Evolutionary conservation across 177 flowering plant genomes (phyloP).

Genomic region (Vitis hybrid): DNA sequence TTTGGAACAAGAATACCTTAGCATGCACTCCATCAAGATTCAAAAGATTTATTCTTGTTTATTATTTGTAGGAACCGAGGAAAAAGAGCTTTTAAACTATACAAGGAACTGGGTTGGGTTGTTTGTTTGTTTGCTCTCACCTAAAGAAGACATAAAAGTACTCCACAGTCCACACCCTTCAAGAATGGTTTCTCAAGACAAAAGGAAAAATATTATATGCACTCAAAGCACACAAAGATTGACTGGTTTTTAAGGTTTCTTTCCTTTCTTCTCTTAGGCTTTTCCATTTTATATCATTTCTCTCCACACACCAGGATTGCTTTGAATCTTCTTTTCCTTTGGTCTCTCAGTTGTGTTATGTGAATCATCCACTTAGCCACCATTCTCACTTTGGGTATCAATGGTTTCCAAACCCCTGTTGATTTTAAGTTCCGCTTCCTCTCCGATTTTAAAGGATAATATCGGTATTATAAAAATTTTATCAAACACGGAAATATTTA

Average conservation of each 20-base stretch:
- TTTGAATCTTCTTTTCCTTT: conserved; percentile 5
- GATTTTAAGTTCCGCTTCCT: neutral
- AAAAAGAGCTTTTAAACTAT: neutral
- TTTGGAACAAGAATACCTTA: conserved; percentile 16
- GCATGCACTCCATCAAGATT: conserved; percentile 21
- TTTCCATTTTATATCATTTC: conserved; percentile 5
- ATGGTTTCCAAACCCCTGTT: neutral
- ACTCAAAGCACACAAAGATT: conserved; percentile 18
- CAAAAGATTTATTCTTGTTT: conserved; percentile 6
- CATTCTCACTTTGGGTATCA: conserved; percentile 8
- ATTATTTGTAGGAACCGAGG: conserved; percentile 13
- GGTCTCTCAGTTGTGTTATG: conserved; percentile 1
- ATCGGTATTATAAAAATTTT: too few species aligned
- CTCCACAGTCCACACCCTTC: conserved; percentile 2
- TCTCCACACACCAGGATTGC: neutral
- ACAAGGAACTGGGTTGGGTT: conserved; percentile 1
- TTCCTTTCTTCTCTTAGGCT: conserved; percentile 10
- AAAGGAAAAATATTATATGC: neutral
- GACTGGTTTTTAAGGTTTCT: conserved; percentile 23
- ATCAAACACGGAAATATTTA: too few species aligned
- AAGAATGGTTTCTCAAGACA: conserved; percentile 4
- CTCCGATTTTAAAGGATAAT: too few species aligned
- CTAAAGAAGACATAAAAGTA: conserved; percentile 16
- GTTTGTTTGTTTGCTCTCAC: conserved; percentile 6
- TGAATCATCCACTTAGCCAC: conserved; percentile 19